Conservation (phyloP, 2,329 filamentous ascomycete species). For the Talaromyces funiculosus region DNA sequence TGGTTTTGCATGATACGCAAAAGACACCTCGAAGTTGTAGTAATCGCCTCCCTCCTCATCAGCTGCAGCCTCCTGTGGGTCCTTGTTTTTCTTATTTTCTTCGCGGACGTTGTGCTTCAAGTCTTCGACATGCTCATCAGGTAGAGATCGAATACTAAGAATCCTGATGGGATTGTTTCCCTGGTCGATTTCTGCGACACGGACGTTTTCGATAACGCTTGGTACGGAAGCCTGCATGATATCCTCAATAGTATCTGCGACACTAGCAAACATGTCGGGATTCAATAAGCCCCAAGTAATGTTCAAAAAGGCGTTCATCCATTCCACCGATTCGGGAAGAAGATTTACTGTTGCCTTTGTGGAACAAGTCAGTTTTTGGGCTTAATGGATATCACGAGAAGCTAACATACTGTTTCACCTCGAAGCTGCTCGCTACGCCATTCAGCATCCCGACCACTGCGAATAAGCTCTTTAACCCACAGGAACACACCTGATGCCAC, state of each 20-base stretch:
- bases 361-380: not conserved
- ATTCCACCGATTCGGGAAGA: constrained; percentile 87
- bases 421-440: constrained; percentile 84
- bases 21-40: constrained; percentile 85
- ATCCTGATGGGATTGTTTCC: constrained; percentile 86
- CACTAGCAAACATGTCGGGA: constrained; percentile 85
- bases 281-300: constrained; percentile 89
- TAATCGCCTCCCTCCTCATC: constrained; percentile 87
- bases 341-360: constrained; percentile 77
- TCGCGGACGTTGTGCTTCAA: constrained; percentile 75
- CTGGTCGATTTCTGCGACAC: constrained; percentile 91
- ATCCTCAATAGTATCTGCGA: constrained; percentile 91
- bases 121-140: constrained; percentile 73
- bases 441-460: constrained; percentile 74
- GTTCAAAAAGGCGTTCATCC: constrained; percentile 85
- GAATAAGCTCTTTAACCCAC: constrained; percentile 83
- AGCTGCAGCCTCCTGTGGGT: constrained; percentile 79
- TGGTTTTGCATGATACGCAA: constrained; percentile 85
- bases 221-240: constrained; percentile 96
- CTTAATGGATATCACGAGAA: not conserved
- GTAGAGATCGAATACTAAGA: constrained; percentile 77
- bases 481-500: constrained; percentile 74
- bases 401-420: constrained; percentile 61
- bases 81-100: constrained; percentile 73
- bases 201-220: constrained; percentile 84